A percentile compares a stretch with the other conserved stretches of the same genome.
These are phyloP conservation scores for Penicillium robsamsonii DNA, from an alignment of 495 filamentous ascomycete genomes.

Conservation along the genomic window DNA sequence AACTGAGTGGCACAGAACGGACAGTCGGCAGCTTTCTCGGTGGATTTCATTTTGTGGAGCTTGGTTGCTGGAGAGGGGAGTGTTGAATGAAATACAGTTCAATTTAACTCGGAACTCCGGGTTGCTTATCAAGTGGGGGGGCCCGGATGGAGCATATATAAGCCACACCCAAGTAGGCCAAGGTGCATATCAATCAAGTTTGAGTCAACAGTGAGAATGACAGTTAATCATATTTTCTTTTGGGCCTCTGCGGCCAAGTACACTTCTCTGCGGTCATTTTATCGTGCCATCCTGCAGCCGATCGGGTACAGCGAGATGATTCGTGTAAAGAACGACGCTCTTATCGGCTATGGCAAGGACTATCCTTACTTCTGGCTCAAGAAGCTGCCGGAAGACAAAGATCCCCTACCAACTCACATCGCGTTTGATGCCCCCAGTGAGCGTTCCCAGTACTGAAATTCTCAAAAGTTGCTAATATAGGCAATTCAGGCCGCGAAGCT, in stretches of 20 bases:
- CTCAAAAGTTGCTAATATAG: background rate
- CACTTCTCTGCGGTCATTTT: conserved; percentile 5
- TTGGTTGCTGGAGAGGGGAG: background rate
- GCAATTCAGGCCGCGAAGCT: conserved; percentile 4
- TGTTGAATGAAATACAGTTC: background rate
- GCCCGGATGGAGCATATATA: background rate
- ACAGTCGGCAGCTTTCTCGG: background rate
- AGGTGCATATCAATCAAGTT: too few relatives aligned
- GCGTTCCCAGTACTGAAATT: background rate
- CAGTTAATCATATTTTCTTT: conserved; percentile 17
- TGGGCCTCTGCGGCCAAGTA: conserved; percentile 9
- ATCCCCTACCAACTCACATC: conserved; percentile 5
- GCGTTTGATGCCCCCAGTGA: conserved; percentile 16
- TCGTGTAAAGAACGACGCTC: background rate
- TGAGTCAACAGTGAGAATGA: conserved; percentile 1
- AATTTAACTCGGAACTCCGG: background rate
- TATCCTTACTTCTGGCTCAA: conserved; percentile 19
- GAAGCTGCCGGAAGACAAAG: conserved; percentile 6
- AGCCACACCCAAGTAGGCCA: background rate
- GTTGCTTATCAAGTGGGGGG: background rate
- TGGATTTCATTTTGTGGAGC: background rate
- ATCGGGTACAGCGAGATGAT: conserved; percentile 17
- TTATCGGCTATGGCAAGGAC: conserved; percentile 17
- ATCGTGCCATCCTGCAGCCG: conserved; percentile 7
- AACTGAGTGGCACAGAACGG: background rate